Evolutionary conservation across 805 yeast genomes (phyloP).

Genomic region (Kregervanrija fluxuum): DNA sequence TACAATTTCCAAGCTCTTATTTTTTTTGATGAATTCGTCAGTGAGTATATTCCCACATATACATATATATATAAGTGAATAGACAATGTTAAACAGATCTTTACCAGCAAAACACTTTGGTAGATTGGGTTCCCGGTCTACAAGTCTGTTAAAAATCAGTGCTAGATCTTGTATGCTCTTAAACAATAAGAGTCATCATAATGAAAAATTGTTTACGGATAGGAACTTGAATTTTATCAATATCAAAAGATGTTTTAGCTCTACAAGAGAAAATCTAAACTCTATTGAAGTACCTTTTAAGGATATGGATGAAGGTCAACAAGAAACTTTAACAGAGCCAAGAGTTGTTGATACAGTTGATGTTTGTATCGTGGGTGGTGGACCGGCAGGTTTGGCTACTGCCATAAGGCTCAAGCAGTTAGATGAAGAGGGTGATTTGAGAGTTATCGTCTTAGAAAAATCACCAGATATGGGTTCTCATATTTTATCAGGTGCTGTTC

Average conservation of each 20-base stretch:
- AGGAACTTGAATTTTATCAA: too few relatives aligned
- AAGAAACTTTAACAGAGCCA: conserved; percentile 45
- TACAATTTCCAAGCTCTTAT: too few relatives aligned
- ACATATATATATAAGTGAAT: too few relatives aligned
- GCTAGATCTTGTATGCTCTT: too few relatives aligned
- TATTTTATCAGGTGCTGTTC: conserved; percentile 86
- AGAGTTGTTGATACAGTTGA: conserved; percentile 85
- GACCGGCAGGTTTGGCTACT: conserved; percentile 94
- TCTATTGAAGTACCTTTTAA: conserved; percentile 21
- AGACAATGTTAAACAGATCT: too few relatives aligned
- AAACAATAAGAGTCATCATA: too few relatives aligned
- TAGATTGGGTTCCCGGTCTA: too few relatives aligned
- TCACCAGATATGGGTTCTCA: conserved; percentile 92
- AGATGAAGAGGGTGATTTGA: conserved; percentile 54
- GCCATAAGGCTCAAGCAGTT: conserved; percentile 86
- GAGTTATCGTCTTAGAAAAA: conserved; percentile 88
- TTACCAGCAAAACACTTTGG: too few relatives aligned
- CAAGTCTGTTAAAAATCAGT: too few relatives aligned
- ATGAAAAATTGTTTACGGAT: too few relatives aligned
- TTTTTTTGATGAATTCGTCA: too few relatives aligned
- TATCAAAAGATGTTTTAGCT: neutral
- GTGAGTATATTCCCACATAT: too few relatives aligned
- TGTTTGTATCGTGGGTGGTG: conserved; percentile 95
- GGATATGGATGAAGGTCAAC: conserved; percentile 35
- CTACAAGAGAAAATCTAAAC: neutral